Percentiles rank a stretch among this genome's conserved stretches.
phyloP scores from a whole-genome alignment of 257 asterid genomes.

The Scutellaria minor region DNA sequence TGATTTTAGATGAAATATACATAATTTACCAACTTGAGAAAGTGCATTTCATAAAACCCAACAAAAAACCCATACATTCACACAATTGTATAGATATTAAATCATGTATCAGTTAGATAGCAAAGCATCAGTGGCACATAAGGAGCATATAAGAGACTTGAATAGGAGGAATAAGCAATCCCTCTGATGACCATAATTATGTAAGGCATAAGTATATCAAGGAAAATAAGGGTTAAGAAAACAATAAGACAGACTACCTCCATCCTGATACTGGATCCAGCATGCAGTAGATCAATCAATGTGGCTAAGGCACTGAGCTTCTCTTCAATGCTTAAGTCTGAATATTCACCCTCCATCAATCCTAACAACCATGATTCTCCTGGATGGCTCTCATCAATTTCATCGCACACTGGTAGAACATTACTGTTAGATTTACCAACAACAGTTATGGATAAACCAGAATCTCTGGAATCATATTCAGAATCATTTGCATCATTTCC shows the following conservation, averaged over 20 bases:
- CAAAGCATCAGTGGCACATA: constrained; percentile 21
- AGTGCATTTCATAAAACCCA: background rate
- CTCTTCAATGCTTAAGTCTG: constrained; percentile 88
- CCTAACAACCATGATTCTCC: constrained; percentile 96
- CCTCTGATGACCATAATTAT: background rate
- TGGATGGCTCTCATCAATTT: constrained; percentile 96
- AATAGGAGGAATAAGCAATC: constrained; percentile 4
- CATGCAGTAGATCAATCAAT: constrained; percentile 76
- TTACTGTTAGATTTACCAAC: constrained; percentile 39
- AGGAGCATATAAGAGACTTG: constrained; percentile 11
- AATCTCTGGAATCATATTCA: constrained; percentile 55
- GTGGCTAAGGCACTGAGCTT: constrained; percentile 73
- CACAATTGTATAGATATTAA: background rate
- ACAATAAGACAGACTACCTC: constrained; percentile 63
- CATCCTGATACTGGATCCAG: constrained; percentile 74
- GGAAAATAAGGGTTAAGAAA: constrained; percentile 2
- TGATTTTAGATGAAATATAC: background rate
- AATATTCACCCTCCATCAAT: constrained; percentile 95
- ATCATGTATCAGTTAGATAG: constrained; percentile 4
- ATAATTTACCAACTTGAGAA: constrained; percentile 27
- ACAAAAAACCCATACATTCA: constrained; percentile 5
- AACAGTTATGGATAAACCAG: constrained; percentile 50
- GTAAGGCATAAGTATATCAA: background rate
- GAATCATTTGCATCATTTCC: constrained; percentile 59
- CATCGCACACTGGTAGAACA: constrained; percentile 48